Conservation (phyloP, 169 alveolate species). For the Plasmodium blacklocki region DNA sequence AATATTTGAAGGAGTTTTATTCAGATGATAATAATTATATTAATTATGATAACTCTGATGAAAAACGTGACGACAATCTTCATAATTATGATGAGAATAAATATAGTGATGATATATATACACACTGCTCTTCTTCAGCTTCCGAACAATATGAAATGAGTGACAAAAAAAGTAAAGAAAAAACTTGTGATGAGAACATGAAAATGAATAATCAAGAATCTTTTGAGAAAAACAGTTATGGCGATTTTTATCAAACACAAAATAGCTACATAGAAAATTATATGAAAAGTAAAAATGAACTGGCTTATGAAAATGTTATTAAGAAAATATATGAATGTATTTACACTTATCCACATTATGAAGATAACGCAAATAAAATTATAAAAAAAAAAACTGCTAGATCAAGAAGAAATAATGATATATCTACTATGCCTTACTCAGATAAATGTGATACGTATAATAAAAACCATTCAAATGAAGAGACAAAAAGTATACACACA, state of each 20-base stretch:
- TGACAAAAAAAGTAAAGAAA: constrained; percentile 2
- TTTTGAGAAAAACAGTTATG: not conserved
- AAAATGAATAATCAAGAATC: not conserved
- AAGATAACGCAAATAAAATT: constrained; percentile 18
- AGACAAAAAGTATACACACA: constrained; percentile 1
- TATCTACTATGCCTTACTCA: not conserved
- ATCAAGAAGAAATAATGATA: constrained; percentile 3
- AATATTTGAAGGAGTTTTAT: constrained; percentile 52
- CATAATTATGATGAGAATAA: not conserved
- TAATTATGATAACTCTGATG: no score
- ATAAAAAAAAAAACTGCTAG: not conserved
- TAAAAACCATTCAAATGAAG: not conserved
- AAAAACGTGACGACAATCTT: no score
- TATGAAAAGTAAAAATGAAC: constrained; percentile 63
- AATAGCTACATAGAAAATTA: constrained; percentile 36
- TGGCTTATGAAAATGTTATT: constrained; percentile 71
- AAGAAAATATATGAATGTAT: constrained; percentile 57
- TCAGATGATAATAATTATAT: not conserved
- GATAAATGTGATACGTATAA: not conserved
- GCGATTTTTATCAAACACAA: constrained; percentile 34
- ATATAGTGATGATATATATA: constrained; percentile 3
- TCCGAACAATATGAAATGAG: constrained; percentile 22
- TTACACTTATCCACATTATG: constrained; percentile 70
- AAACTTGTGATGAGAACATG: not conserved
- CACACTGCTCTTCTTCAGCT: constrained; percentile 17